Conservation (phyloP, 1,284 basidiomycete species). For the Phellinidium pouzarii region DNA sequence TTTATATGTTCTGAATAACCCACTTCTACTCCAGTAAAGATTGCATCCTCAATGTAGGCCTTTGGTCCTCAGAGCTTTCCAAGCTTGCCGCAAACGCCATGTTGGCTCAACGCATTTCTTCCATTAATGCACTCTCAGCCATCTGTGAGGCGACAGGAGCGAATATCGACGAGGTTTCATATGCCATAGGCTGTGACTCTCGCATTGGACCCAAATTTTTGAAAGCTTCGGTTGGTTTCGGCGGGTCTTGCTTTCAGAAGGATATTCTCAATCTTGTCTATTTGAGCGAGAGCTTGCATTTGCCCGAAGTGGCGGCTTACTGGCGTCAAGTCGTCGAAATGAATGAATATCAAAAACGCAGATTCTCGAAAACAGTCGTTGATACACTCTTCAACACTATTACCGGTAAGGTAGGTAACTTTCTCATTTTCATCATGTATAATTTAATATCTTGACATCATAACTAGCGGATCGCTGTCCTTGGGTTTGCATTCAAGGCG, state of each 20-base stretch:
- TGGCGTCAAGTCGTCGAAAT: conserved; percentile 94
- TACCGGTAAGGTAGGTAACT: conserved; percentile 71
- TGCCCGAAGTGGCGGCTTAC: conserved; percentile 97
- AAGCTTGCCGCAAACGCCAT: conserved; percentile 99
- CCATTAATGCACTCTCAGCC: conserved; percentile 95
- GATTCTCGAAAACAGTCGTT: conserved; percentile 87
- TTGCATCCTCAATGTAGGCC: conserved; percentile 87
- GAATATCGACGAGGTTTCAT: conserved; percentile 96
- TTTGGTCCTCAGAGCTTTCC: conserved; percentile 98
- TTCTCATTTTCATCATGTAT: neutral
- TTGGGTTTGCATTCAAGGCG: conserved; percentile 96
- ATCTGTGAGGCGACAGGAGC: conserved; percentile 99
- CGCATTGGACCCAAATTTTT: conserved; percentile 96
- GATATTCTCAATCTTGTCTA: conserved; percentile 99
- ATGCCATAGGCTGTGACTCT: conserved; percentile 89
- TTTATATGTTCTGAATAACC: conserved; percentile 3
- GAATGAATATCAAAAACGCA: conserved; percentile 93
- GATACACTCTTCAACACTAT: conserved; percentile 98
- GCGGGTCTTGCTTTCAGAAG: conserved; percentile 99
- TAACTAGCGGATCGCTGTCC: conserved; percentile 83
- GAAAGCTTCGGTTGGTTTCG: conserved; percentile 93
- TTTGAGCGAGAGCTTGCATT: conserved; percentile 86
- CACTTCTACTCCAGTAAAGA: conserved; percentile 42
- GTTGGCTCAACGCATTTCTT: conserved; percentile 97
- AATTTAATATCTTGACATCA: neutral